Percentiles rank a stretch among this genome's conserved stretches.
Evolutionary conservation across 108 stramenopile species (phyloP).

Genomic region (Cyclotella kingstonii): DNA sequence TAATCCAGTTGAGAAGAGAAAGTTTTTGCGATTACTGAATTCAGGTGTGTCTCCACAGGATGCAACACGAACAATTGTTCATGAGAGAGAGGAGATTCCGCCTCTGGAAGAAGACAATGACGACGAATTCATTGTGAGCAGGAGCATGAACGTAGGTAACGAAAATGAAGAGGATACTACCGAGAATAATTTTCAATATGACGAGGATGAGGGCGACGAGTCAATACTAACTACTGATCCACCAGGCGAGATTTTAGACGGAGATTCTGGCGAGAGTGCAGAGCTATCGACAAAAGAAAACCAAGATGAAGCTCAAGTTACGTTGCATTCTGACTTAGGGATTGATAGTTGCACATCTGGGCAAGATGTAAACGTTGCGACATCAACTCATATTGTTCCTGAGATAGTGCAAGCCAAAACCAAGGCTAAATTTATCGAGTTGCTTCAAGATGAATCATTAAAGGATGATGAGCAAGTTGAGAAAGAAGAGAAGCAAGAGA

Average conservation of each 20-base stretch:
- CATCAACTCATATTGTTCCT: slow-evolving; percentile 23
- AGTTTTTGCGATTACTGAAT: slow-evolving; percentile 73
- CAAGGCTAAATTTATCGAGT: slow-evolving; percentile 5
- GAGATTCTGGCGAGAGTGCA: slow-evolving; percentile 14
- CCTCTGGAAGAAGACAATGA: slow-evolving; percentile 3
- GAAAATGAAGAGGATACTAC: too few species aligned
- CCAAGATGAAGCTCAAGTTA: slow-evolving; percentile 5
- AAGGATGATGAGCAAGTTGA: slow-evolving; percentile 15
- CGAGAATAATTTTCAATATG: too few species aligned
- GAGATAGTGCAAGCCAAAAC: slow-evolving; percentile 30
- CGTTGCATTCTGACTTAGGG: slow-evolving; percentile 30
- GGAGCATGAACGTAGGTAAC: too few species aligned
- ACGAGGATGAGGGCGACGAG: not conserved
- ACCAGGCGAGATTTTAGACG: slow-evolving; percentile 5
- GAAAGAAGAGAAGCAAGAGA: slow-evolving; percentile 12
- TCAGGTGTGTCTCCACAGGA: slow-evolving; percentile 54
- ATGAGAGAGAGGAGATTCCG: slow-evolving; percentile 7
- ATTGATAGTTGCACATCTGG: slow-evolving; percentile 17
- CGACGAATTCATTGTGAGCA: slow-evolving; percentile 6
- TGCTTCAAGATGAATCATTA: slow-evolving; percentile 4
- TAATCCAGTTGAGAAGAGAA: slow-evolving; percentile 64
- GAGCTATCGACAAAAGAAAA: slow-evolving; percentile 10
- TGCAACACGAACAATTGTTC: slow-evolving; percentile 19
- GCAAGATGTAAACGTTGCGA: not conserved
- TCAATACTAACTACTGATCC: slow-evolving; percentile 16